Conservation (phyloP, 805 yeast genomes). For the Spathaspora arborariae region DNA sequence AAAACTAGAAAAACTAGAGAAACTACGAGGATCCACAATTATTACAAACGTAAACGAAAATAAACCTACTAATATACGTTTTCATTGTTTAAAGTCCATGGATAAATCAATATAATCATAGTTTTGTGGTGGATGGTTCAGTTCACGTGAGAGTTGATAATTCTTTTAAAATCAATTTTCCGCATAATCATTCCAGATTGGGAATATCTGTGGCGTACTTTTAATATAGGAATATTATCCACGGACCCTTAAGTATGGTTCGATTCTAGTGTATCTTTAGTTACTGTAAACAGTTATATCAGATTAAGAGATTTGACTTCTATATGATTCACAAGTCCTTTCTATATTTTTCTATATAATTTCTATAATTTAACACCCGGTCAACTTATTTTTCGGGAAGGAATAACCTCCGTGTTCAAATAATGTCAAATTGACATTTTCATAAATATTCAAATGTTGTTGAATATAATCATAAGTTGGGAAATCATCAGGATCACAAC, state of each 20-base stretch:
- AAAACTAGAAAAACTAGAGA: background rate
- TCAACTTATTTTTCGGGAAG: constrained; percentile 36
- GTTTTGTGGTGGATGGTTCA: background rate
- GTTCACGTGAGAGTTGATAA: background rate
- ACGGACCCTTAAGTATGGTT: background rate
- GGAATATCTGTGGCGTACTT: background rate
- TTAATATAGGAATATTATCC: background rate
- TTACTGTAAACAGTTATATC: too few species aligned
- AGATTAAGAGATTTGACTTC: too few species aligned
- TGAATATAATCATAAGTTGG: constrained; percentile 86
- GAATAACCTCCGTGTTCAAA: constrained; percentile 75
- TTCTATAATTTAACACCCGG: constrained; percentile 12
- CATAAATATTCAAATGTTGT: constrained; percentile 65
- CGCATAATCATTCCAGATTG: background rate
- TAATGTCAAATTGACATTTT: constrained; percentile 61
- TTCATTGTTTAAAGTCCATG: background rate
- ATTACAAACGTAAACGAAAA: background rate
- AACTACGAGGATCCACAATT: background rate
- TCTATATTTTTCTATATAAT: background rate
- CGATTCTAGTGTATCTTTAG: background rate
- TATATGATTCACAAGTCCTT: too few species aligned
- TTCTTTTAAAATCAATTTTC: background rate
- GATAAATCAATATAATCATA: too few species aligned
- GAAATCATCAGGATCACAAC: constrained; percentile 83
- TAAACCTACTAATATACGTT: background rate